Base-by-base conservation (phyloP, 352 stramenopile genomes). In the Phytophthora pinifolia region DNA sequence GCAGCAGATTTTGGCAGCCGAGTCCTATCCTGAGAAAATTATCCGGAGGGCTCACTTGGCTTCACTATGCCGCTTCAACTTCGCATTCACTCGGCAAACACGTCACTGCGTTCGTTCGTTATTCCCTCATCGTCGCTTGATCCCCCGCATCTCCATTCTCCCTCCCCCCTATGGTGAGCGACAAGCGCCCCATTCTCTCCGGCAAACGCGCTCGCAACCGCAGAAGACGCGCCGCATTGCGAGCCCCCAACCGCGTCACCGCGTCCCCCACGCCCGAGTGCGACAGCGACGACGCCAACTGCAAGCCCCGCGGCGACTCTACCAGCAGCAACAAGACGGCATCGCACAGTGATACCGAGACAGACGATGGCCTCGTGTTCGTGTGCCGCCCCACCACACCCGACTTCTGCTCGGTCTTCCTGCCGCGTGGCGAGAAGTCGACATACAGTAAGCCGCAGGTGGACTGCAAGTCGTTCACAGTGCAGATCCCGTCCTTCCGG, bases 331-430 rank as follows among this genome's bases (percentile, higher is more conserved):
- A 59, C 27, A 69, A 66, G 18, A 50, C 31, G 27, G 44, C 54
- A 25, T 59, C 64, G 13, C 61, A 73, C 12, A 72, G 59, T 22
- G 68, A 73, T 8, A 54, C 72, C 12, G 59, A 76, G 9, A 57
- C 86, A 2, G 77, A 92, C 13, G 66, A 80, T 18, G 75, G 83
- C 29, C 50, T 93, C 14, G 83, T 91, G 15, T 70, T 93, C 43
- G 76, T 93, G 18, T 81, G 79, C 14, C 73, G 59, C 15, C 67
- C 76, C 20, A 74, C 69, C 10, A 63, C 67, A 48, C 67, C 70
- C 8, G 74, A 87, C 60, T 85, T 89, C 44, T 93, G 83, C 63
- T 80, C 72, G 7, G 42, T 73, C n/a, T 91, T 87, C 47, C 46
- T 79, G 20, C 58, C 65, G 8, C 38, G 51, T n/a, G 39, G 30